phyloP scores from a whole-genome alignment of 352 stramenopile species.

The Phytopythium delawarense region DNA sequence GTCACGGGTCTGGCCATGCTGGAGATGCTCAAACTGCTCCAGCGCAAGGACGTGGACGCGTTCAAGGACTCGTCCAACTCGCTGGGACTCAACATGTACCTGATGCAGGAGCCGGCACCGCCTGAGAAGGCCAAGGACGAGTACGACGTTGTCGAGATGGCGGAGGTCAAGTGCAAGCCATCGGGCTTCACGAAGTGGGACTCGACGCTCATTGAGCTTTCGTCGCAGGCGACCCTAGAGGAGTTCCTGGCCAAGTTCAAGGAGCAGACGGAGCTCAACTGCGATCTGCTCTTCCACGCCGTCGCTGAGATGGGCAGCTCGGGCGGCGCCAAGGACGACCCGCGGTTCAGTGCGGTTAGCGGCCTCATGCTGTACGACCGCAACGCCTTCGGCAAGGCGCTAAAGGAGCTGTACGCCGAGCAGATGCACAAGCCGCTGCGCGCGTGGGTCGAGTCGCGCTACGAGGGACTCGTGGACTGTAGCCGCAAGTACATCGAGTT shows the following conservation, averaged over 20 bases:
- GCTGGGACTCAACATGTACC: constrained; percentile 90
- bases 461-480: constrained; percentile 80
- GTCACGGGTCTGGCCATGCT: constrained; percentile 96
- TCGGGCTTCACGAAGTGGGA: constrained; percentile 92
- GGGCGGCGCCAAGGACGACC: constrained; percentile 50
- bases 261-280: constrained; percentile 68
- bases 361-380: constrained; percentile 86
- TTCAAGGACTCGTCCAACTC: constrained; percentile 93
- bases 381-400: constrained; percentile 65
- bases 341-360: constrained; percentile 60
- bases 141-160: constrained; percentile 89
- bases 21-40: constrained; percentile 86
- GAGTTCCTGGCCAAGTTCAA: constrained; percentile 72
- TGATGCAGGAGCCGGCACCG: constrained; percentile 86
- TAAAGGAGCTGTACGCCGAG: constrained; percentile 67
- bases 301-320: constrained; percentile 71
- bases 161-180: constrained; percentile 83
- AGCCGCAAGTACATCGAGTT: constrained; percentile 81
- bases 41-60: constrained; percentile 83
- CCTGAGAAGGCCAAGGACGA: constrained; percentile 88
- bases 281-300: constrained; percentile 74
- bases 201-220: constrained; percentile 72
- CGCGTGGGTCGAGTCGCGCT: constrained; percentile 67
- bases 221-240: constrained; percentile 55
- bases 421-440: constrained; percentile 56